Base-by-base conservation (phyloP, 305 asterid species). In the Fraxinus paxiana region DNA sequence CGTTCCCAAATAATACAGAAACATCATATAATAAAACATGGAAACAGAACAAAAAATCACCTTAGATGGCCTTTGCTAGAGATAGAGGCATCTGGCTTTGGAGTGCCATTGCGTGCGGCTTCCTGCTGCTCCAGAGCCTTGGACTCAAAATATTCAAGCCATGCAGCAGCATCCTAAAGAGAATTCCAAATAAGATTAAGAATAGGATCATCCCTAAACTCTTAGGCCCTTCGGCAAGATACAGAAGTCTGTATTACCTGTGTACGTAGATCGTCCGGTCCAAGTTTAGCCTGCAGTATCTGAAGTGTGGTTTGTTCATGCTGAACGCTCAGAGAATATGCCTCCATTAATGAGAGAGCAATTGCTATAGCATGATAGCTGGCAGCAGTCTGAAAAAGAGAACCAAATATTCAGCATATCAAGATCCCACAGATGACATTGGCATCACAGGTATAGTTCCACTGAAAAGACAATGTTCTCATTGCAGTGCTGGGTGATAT, bases 121-220 rank as follows among this genome's bases (percentile, higher is more conserved):
- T 93, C 98, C 87, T 94, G 98, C 89, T 94, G 98, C 87, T 94
- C 98, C 86, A 93, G 87, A 71, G 98, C 97, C 87, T 93, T 94
- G 79, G 98, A 94, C 87, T 94, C 98, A 4, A 94, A 94, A 86
- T 94, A 94, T 84, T 94, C 98, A 71, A 94, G 95, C 98, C 98
- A 94, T 82, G 98, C 98, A 81, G 98, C 97, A 37, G 98, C 98
- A 87, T 93, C 97, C 98, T 94, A 78, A 33, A 82, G 69, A 85
- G 74, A 78, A 79, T 72, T 86, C 82, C 59, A 69, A 77, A 81
- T 65, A 82, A 77, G 77, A 78, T 71, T 81, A 75, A 76, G 85
- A 81, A 83, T 56, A 84, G 75, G 85, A 75, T 37, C 80, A 80
- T 76, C 78, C 76, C 24, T 3, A 48, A 81, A 78, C 31, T 73